Evolutionary conservation across 2,329 filamentous ascomycete species (phyloP).

Genomic region (Penicillium digitatum): DNA sequence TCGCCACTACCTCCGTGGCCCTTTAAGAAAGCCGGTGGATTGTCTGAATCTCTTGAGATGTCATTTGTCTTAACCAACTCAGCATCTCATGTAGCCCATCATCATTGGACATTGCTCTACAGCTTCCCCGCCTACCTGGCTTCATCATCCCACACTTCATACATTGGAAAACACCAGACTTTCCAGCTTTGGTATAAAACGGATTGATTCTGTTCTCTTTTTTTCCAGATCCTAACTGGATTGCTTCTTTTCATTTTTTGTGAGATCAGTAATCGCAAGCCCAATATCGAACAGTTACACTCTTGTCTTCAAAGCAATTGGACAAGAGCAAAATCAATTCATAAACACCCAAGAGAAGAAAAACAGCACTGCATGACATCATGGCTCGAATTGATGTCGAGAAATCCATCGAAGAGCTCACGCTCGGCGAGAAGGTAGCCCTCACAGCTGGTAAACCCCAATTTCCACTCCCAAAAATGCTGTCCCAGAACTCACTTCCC

Average conservation of each 20-base stretch:
- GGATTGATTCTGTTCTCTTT: not conserved
- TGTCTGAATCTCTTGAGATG: not conserved
- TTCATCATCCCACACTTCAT: not conserved
- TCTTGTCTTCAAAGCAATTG: not conserved
- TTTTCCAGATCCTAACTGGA: not conserved
- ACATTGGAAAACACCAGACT: not conserved
- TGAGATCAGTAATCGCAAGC: not conserved
- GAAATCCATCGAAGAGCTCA: slow-evolving; percentile 52
- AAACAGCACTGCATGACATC: slow-evolving; percentile 3
- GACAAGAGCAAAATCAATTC: not conserved
- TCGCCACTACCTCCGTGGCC: slow-evolving; percentile 19
- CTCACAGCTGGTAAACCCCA: slow-evolving; percentile 34
- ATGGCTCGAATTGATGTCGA: slow-evolving; percentile 40
- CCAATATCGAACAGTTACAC: not conserved
- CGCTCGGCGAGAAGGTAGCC: slow-evolving; percentile 56
- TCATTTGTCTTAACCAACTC: slow-evolving; percentile 4
- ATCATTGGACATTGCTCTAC: not conserved
- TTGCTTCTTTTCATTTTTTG: not conserved
- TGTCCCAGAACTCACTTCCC: not conserved
- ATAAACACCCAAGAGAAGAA: not conserved
- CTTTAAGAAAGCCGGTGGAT: slow-evolving; percentile 14
- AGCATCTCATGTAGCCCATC: not conserved
- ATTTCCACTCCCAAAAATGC: slow-evolving; percentile 7
- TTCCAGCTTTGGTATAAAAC: not conserved
- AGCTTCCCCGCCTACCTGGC: not conserved